Conservation (phyloP, 2,329 filamentous ascomycete species). For the Xylariomycetidae sp. region DNA sequence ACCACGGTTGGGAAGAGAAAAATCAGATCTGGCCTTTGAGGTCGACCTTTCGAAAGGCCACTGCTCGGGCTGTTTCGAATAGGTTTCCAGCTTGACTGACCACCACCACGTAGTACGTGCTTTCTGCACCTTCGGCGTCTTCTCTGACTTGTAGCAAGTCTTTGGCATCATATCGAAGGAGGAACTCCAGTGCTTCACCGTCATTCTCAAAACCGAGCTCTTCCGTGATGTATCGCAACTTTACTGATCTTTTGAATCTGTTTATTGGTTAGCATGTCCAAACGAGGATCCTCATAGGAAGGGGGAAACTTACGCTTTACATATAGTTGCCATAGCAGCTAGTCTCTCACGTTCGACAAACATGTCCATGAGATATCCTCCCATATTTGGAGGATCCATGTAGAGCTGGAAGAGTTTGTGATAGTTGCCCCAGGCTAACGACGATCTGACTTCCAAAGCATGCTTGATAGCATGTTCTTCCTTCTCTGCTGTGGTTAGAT, state of each 20-base stretch:
- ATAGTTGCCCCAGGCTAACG: slow-evolving; percentile 90
- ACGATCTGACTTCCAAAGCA: slow-evolving; percentile 84
- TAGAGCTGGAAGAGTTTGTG: slow-evolving; percentile 98
- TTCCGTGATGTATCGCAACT: slow-evolving; percentile 87
- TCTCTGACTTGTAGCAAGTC: slow-evolving; percentile 72
- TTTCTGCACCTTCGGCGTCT: too few relatives aligned
- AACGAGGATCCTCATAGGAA: neutral
- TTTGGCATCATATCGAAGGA: slow-evolving; percentile 74
- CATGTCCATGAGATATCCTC: slow-evolving; percentile 98
- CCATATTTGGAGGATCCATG: slow-evolving; percentile 92
- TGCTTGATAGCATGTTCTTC: slow-evolving; percentile 79
- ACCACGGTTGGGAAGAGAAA: slow-evolving; percentile 14
- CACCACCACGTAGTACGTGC: slow-evolving; percentile 68
- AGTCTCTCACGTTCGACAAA: slow-evolving; percentile 93
- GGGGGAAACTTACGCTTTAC: slow-evolving; percentile 75
- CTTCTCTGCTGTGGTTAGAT: slow-evolving; percentile 98
- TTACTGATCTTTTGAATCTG: slow-evolving; percentile 90
- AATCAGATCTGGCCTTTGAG: slow-evolving; percentile 93
- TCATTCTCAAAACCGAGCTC: slow-evolving; percentile 95
- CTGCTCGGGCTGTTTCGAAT: slow-evolving; percentile 69
- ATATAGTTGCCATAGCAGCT: slow-evolving; percentile 84
- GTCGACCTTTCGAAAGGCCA: slow-evolving; percentile 83
- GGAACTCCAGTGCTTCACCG: slow-evolving; percentile 83
- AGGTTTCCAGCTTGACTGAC: slow-evolving; percentile 66
- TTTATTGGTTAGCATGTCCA: slow-evolving; percentile 38